Percentiles rank a stretch among this genome's conserved stretches.
Evolutionary conservation across 2,329 filamentous ascomycete species (phyloP).

Genomic region (Lecanoromycetidae sp.): DNA sequence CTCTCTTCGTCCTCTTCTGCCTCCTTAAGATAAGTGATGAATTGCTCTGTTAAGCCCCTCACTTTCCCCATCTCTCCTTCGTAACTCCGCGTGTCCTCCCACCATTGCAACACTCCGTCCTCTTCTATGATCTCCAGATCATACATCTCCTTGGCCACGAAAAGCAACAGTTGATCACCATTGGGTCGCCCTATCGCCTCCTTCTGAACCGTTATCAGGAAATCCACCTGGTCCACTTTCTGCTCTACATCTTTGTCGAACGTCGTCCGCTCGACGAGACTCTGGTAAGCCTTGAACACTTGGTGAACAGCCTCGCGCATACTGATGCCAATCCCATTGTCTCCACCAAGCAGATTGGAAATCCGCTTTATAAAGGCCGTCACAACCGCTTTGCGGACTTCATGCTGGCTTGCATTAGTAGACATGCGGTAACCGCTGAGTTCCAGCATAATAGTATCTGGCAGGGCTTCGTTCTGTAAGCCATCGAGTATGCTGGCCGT

Average conservation of each 20-base stretch:
- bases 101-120: conserved; percentile 81
- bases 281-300: conserved; percentile 52
- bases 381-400: conserved; percentile 77
- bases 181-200: conserved; percentile 57
- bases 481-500: conserved; percentile 78
- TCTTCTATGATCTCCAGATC: conserved; percentile 76
- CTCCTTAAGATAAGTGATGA: conserved; percentile 76
- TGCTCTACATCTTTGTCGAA: conserved; percentile 41
- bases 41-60: conserved; percentile 58
- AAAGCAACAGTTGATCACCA: conserved; percentile 58
- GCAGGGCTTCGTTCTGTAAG: conserved; percentile 56
- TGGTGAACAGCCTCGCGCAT: conserved; percentile 53
- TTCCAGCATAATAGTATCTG: conserved; percentile 84
- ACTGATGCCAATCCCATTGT: conserved; percentile 31
- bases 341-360: conserved; percentile 50
- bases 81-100: conserved; percentile 59
- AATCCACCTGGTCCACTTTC: conserved; percentile 67
- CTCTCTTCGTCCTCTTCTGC: conserved; percentile 58
- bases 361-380: conserved; percentile 75
- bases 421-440: conserved; percentile 87
- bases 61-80: conserved; percentile 59
- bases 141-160: conserved; percentile 73
- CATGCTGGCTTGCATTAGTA: conserved; percentile 77
- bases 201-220: conserved; percentile 68
- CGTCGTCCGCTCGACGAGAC: conserved; percentile 46